These are phyloP conservation scores for Pelargonium nanum DNA, from an alignment of 345 rosid species.

Conservation along the genomic window DNA sequence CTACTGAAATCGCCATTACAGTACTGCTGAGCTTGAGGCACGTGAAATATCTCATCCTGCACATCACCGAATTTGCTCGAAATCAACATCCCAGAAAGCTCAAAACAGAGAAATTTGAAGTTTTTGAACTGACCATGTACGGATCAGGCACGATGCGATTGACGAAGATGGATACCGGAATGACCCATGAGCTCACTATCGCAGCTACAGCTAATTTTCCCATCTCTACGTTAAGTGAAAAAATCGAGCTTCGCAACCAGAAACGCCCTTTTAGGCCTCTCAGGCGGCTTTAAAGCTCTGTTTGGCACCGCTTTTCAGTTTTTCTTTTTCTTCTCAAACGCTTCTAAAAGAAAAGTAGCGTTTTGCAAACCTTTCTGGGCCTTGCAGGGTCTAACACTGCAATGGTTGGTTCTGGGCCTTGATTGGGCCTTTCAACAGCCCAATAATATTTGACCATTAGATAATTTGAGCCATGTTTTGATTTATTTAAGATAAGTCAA, in stretches of 20 bases:
- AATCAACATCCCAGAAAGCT: background rate
- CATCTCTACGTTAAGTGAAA: conserved; percentile 26
- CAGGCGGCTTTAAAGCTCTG: background rate
- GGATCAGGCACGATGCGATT: conserved; percentile 65
- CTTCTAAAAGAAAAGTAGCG: background rate
- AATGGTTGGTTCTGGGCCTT: too few species aligned
- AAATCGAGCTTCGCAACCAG: background rate
- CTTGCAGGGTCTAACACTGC: too few species aligned
- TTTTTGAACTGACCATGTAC: conserved; percentile 52
- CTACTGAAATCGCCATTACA: conserved; percentile 66
- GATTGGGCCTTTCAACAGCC: too few species aligned
- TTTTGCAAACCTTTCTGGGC: background rate
- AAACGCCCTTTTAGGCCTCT: background rate
- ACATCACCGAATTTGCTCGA: background rate
- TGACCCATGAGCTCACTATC: conserved; percentile 64
- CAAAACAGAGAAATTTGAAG: background rate
- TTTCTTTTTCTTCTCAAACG: background rate
- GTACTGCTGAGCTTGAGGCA: conserved; percentile 82
- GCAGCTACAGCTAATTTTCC: conserved; percentile 52
- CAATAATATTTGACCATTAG: too few species aligned
- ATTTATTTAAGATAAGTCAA: too few species aligned
- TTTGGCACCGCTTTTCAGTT: too few species aligned
- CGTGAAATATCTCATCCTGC: conserved; percentile 95
- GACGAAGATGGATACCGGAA: conserved; percentile 60
- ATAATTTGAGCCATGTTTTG: too few species aligned